Percentiles rank a stretch among this genome's conserved stretches.
Conservation (phyloP, 2,329 filamentous ascomycete genomes). For the Ambrosiella beaveri region DNA sequence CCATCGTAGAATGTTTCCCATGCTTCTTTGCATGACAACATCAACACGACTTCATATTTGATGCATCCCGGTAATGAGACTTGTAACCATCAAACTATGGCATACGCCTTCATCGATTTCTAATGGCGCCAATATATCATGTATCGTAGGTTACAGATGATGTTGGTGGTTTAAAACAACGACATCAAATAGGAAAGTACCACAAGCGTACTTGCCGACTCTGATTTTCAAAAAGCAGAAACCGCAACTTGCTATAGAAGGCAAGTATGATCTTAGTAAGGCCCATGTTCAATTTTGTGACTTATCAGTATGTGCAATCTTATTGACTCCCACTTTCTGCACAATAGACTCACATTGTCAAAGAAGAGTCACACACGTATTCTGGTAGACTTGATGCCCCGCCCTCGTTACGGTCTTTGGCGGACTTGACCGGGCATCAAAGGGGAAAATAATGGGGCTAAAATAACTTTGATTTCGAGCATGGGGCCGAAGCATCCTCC, state of each 20-base stretch:
- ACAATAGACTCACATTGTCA: not conserved
- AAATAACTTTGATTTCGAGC: not conserved
- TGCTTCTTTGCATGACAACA: too few species aligned
- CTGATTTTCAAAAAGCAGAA: not conserved
- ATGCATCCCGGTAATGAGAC: not conserved
- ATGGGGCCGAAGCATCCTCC: not conserved
- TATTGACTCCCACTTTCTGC: not conserved
- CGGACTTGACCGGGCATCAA: not conserved
- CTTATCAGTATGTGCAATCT: not conserved
- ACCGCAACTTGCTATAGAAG: not conserved
- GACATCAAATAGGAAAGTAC: conserved; percentile 4
- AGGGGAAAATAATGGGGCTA: not conserved
- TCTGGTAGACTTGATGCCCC: not conserved
- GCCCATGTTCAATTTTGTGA: not conserved
- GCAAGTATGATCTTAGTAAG: not conserved
- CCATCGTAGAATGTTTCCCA: too few species aligned
- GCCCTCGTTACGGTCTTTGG: not conserved
- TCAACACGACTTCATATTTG: too few species aligned
- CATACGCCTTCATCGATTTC: not conserved
- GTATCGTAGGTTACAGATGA: not conserved
- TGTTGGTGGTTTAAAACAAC: not conserved
- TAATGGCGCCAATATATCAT: not conserved
- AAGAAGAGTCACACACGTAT: not conserved
- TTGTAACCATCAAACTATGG: not conserved
- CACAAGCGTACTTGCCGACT: not conserved